Evolutionary conservation across 495 filamentous ascomycete genomes (phyloP).

Genomic region (Jackrogersella multiformis): DNA sequence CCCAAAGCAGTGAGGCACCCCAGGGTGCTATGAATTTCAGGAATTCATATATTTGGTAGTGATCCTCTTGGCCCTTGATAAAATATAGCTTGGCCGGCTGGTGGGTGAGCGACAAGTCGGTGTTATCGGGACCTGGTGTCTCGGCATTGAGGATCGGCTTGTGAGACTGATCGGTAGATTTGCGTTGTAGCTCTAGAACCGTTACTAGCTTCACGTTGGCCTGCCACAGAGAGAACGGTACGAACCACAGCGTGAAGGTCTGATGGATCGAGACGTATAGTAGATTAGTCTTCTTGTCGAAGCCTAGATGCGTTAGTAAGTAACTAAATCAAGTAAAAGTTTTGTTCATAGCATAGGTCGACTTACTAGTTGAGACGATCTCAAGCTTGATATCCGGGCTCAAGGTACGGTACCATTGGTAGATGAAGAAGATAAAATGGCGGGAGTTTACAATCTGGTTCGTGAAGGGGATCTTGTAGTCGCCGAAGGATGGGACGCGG

Average conservation of each 20-base stretch:
- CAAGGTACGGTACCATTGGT: conserved; percentile 88
- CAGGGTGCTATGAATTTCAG: conserved; percentile 69
- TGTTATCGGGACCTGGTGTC: neutral
- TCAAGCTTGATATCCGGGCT: conserved; percentile 75
- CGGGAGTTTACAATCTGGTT: conserved; percentile 63
- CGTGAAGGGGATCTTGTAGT: conserved; percentile 52
- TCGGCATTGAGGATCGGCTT: conserved; percentile 7
- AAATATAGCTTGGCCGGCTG: conserved; percentile 59
- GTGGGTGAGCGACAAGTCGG: conserved; percentile 2
- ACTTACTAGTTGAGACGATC: conserved; percentile 73
- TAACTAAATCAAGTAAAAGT: neutral
- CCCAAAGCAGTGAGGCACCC: conserved; percentile 60
- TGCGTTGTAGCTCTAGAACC: conserved; percentile 67
- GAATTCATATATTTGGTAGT: conserved; percentile 83
- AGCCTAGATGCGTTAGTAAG: conserved; percentile 59
- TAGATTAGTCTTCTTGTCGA: conserved; percentile 68
- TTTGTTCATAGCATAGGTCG: neutral
- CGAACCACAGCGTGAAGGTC: conserved; percentile 77
- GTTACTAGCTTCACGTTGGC: conserved; percentile 75
- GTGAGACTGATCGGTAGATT: conserved; percentile 32
- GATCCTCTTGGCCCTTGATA: conserved; percentile 78
- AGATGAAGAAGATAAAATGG: conserved; percentile 71
- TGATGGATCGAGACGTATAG: conserved; percentile 78
- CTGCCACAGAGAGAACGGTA: conserved; percentile 70
- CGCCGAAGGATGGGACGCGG: conserved; percentile 68